Percentiles rank a stretch among this genome's conserved stretches.
phyloP scores from a whole-genome alignment of 805 yeast genomes.

The Tanozyma kutaoensis region DNA sequence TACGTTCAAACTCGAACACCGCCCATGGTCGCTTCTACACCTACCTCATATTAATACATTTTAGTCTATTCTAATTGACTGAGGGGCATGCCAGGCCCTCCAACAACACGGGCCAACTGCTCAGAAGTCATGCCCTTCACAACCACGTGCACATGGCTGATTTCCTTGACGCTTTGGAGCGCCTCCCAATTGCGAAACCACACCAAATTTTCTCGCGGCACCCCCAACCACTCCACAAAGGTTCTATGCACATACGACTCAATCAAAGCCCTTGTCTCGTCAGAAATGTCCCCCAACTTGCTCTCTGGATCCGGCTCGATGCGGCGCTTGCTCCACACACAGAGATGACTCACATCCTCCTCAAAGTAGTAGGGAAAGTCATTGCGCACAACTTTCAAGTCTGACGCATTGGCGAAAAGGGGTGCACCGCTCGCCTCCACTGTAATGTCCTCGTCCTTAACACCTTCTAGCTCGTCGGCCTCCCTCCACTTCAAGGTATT shows the following conservation, averaged over 20 bases:
- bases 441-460: slow-evolving; percentile 7
- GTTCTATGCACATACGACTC: slow-evolving; percentile 33
- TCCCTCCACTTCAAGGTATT: slow-evolving; percentile 39
- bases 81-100: neutral
- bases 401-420: slow-evolving; percentile 27
- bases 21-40: too few relatives aligned
- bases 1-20: too few relatives aligned
- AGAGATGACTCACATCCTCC: slow-evolving; percentile 36
- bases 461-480: slow-evolving; percentile 8
- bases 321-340: slow-evolving; percentile 54
- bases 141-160: slow-evolving; percentile 63
- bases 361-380: slow-evolving; percentile 59
- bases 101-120: slow-evolving; percentile 4
- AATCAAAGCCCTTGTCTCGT: slow-evolving; percentile 24
- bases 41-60: too few relatives aligned
- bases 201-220: slow-evolving; percentile 22
- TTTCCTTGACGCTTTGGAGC: slow-evolving; percentile 51
- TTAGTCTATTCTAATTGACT: too few relatives aligned
- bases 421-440: slow-evolving; percentile 17
- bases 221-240: slow-evolving; percentile 31
- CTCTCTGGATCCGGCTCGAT: slow-evolving; percentile 39
- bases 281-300: slow-evolving; percentile 37
- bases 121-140: slow-evolving; percentile 25
- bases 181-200: slow-evolving; percentile 70
- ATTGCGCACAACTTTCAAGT: slow-evolving; percentile 36